phyloP scores from a whole-genome alignment of 371 early-diverging fungal species.

The Mucor saturninus region DNA sequence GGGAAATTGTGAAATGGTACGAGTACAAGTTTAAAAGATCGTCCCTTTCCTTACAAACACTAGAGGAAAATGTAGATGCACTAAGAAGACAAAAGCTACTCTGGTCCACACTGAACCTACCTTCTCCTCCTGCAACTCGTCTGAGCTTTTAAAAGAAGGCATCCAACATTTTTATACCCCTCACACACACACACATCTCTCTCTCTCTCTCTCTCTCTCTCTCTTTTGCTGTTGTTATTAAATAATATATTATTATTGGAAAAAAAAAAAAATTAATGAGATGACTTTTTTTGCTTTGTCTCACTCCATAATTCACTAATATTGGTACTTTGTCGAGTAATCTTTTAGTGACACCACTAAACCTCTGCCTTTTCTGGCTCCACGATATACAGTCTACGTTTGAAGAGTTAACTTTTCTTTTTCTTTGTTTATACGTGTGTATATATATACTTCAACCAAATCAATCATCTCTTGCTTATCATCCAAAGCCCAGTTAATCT shows the following conservation, averaged over 20 bases:
- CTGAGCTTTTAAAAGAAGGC: constrained; percentile 4
- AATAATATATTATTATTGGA: not conserved
- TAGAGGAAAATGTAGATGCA: constrained; percentile 44
- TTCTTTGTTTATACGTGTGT: not conserved
- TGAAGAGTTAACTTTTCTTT: not conserved
- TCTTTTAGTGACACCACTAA: constrained; percentile 95
- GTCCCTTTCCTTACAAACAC: constrained; percentile 33
- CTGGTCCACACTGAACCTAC: constrained; percentile 11
- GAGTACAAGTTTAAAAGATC: constrained; percentile 45
- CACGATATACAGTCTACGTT: constrained; percentile 80
- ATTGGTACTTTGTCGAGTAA: constrained; percentile 96
- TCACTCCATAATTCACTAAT: constrained; percentile 48
- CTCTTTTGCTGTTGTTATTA: too few relatives aligned
- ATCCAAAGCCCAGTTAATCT: constrained; percentile 96
- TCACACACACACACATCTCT: not conserved
- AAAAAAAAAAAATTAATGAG: not conserved
- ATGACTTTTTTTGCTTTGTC: not conserved
- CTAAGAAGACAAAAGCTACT: constrained; percentile 35
- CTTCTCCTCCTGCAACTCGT: constrained; percentile 11
- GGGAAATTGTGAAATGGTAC: constrained; percentile 52
- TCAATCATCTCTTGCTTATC: constrained; percentile 90
- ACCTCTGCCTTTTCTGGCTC: constrained; percentile 94
- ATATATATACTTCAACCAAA: constrained; percentile 67
- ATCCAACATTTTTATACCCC: not conserved
- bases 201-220: not conserved